Evolutionary conservation across 768 basidiomycete species (phyloP).

Genomic region (Boletus patriciae): DNA sequence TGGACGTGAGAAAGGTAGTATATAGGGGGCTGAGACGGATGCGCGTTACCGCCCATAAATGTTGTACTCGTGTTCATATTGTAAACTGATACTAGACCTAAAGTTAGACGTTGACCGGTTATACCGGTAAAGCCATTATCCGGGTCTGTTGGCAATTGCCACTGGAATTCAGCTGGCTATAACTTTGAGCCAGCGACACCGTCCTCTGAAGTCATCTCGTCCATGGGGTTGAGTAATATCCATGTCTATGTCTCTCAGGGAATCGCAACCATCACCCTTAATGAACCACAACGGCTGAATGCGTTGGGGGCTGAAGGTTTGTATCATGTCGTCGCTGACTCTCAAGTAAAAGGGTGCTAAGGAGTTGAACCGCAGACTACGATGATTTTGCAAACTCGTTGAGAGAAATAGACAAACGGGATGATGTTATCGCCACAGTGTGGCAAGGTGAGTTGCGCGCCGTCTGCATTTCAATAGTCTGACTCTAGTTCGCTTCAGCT

Average conservation of each 20-base stretch:
- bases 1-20: conserved; percentile 31
- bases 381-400: conserved; percentile 57
- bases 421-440: conserved; percentile 63
- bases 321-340: conserved; percentile 20
- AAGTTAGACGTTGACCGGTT: conserved; percentile 1
- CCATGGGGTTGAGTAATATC: conserved; percentile 42
- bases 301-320: conserved; percentile 53
- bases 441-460: conserved; percentile 53
- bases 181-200: too few species aligned
- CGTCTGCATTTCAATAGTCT: background rate
- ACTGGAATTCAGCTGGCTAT: too few species aligned
- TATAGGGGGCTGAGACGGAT: background rate
- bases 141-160: background rate
- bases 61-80: conserved; percentile 2
- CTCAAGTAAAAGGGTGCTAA: background rate
- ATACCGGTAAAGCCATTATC: conserved; percentile 1
- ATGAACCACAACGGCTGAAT: conserved; percentile 59
- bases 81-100: background rate
- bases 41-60: background rate
- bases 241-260: conserved; percentile 49
- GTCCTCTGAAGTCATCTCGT: background rate
- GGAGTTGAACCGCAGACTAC: conserved; percentile 47
- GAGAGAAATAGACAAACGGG: conserved; percentile 55
- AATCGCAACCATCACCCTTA: conserved; percentile 70
- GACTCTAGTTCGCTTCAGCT: conserved; percentile 35